A percentile compares a stretch with the other conserved stretches of the same genome.
These are phyloP conservation scores for Nannochloropsis granulata DNA, from an alignment of 108 stramenopile genomes.

Conservation along the genomic window DNA sequence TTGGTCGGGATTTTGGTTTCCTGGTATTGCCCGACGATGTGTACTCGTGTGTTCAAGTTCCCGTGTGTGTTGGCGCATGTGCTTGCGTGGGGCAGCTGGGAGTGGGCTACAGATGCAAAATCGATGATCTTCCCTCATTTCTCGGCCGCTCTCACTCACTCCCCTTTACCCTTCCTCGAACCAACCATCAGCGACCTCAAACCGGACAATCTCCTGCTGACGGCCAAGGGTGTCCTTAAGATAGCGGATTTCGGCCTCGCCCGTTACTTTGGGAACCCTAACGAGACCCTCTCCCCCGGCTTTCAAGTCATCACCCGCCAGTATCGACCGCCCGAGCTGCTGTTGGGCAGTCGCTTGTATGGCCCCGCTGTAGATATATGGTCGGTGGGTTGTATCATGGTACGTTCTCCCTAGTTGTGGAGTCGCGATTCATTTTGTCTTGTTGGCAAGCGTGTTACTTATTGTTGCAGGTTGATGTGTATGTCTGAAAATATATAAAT, in stretches of 20 bases:
- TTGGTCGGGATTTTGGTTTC: no score
- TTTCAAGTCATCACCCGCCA: constrained; percentile 47
- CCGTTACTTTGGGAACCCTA: background rate
- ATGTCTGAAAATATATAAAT: no score
- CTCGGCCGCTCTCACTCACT: background rate
- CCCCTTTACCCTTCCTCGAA: background rate
- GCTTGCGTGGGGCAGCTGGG: background rate
- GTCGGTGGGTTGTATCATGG: constrained; percentile 60
- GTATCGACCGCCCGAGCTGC: constrained; percentile 55
- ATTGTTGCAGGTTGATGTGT: no score
- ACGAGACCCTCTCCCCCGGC: background rate
- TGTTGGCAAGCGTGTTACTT: no score
- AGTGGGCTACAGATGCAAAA: no score
- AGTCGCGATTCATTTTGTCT: no score
- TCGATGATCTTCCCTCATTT: background rate
- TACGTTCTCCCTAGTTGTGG: no score
- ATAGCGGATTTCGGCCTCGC: constrained; percentile 18
- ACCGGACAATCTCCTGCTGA: constrained; percentile 13
- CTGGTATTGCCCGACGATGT: no score
- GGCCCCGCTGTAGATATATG: constrained; percentile 41
- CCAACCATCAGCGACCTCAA: constrained; percentile 20
- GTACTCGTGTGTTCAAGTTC: no score
- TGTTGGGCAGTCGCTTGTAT: constrained; percentile 42
- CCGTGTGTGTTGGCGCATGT: no score
- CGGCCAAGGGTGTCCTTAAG: constrained; percentile 3